Base-by-base conservation (phyloP, 2,329 filamentous ascomycete species). In the Trichoderma semiorbis region DNA sequence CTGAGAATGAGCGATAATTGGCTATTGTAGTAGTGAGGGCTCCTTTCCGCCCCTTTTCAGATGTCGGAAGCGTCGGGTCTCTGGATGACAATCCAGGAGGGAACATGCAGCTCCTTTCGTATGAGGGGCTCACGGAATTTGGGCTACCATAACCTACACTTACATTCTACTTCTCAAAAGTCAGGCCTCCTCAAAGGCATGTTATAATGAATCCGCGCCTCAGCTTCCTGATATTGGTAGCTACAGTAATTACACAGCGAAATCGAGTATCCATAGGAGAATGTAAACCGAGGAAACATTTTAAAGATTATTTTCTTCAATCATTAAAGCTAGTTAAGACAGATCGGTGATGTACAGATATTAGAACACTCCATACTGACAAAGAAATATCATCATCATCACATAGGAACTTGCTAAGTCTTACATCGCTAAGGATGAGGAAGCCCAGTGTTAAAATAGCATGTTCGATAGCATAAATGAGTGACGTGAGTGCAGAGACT, bases 261-360 rank as follows among this genome's bases (percentile, higher is more conserved):
- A 18, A n/a, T 5, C 3, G 7, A 2, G 16, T 10, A 43, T 43
- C 7, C 7, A n/a, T 18, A n/a, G 39, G 3, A 43, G 16, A 10
- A 18, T 2, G 8, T n/a, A 5, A 43, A 18, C 14, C 5, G 34
- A 36, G 1, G 12, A 39, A 39, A 16, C 39, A 43, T 43, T 43
- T 43, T 10, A 1, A 43, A 43, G 16, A 0, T 18, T 43, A 39
- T 18, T 18, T 18, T 43, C 16, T 10, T 18, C 39, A 18, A n/a
- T 10, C 14, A 43, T 0, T 43, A 4, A n/a, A 43, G 18, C 39
- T 1, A n/a, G 7, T 0, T n/a, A 2, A 43, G 3, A 7, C 7
- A 2, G 1, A 8, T 43, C 18, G 0, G 3, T 5, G 3, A n/a
- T 43, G 1, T 43, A 8, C 0, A 18, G 16, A 18, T 39, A 18